These are phyloP conservation scores for Xylariales sp. DNA, from an alignment of 2,329 filamentous ascomycete genomes.

Conservation along the genomic window DNA sequence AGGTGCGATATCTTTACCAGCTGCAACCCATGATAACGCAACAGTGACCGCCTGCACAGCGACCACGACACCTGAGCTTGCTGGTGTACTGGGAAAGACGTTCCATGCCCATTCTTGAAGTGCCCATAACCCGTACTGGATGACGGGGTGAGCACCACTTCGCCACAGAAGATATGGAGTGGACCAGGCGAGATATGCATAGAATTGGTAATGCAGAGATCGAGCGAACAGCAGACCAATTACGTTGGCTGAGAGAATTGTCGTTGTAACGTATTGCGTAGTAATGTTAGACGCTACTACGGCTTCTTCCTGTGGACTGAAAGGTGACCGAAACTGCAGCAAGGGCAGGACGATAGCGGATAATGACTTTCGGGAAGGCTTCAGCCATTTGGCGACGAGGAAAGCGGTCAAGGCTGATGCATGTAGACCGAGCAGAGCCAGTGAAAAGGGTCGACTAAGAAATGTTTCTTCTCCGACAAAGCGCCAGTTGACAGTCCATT, in stretches of 20 bases:
- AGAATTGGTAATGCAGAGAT: constrained; percentile 93
- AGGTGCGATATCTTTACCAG: constrained; percentile 31
- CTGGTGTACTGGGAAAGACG: constrained; percentile 71
- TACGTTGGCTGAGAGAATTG: constrained; percentile 69
- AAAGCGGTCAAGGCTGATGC: constrained; percentile 62
- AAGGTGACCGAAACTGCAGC: constrained; percentile 39
- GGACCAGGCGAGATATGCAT: constrained; percentile 84
- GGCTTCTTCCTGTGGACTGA: constrained; percentile 47
- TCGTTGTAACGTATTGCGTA: constrained; percentile 69
- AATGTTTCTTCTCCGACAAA: constrained; percentile 85
- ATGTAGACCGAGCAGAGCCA: constrained; percentile 63
- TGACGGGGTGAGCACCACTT: constrained; percentile 60
- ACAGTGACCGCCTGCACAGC: constrained; percentile 64
- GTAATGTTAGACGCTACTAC: constrained; percentile 56
- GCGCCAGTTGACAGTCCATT: constrained; percentile 99
- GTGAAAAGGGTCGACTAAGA: constrained; percentile 62
- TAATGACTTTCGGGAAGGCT: constrained; percentile 57
- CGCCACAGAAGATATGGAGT: constrained; percentile 85
- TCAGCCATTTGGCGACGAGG: constrained; percentile 64
- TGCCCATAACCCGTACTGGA: constrained; percentile 67
- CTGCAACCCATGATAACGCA: constrained; percentile 53
- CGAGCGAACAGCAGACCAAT: constrained; percentile 82
- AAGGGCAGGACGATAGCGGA: constrained; percentile 46
- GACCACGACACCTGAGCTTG: constrained; percentile 61
- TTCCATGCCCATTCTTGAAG: constrained; percentile 94